Percentiles rank a stretch among this genome's conserved stretches.
These are phyloP conservation scores for Rachicladosporium sp. DNA, from an alignment of 2,329 filamentous ascomycete species.

Conservation along the genomic window DNA sequence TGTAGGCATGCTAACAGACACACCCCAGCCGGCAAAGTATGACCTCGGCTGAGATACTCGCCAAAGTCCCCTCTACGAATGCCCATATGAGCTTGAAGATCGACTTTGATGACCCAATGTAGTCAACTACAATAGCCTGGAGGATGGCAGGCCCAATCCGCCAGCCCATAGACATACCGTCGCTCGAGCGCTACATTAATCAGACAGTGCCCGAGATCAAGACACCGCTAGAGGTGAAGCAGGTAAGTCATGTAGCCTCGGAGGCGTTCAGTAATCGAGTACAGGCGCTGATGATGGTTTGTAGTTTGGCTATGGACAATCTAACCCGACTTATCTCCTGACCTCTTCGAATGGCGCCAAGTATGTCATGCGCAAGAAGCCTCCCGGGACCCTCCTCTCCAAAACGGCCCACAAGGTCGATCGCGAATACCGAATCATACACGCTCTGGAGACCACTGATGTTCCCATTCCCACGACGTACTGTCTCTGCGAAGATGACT, in stretches of 20 bases:
- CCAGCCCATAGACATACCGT: slow-evolving; percentile 75
- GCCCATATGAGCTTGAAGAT: too few species aligned
- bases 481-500: slow-evolving; percentile 72
- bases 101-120: too few species aligned
- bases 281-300: slow-evolving; percentile 2
- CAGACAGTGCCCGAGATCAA: slow-evolving; percentile 72
- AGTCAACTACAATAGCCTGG: too few species aligned
- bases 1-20: too few species aligned
- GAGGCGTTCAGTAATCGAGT: background rate
- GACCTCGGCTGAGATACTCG: too few species aligned
- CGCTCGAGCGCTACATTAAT: slow-evolving; percentile 67
- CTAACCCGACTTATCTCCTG: slow-evolving; percentile 91
- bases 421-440: slow-evolving; percentile 83
- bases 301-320: slow-evolving; percentile 93
- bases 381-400: slow-evolving; percentile 83
- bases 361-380: slow-evolving; percentile 94
- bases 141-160: slow-evolving; percentile 74
- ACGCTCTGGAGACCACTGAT: slow-evolving; percentile 64
- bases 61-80: too few species aligned
- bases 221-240: slow-evolving; percentile 74
- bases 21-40: too few species aligned
- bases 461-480: slow-evolving; percentile 78
- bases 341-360: slow-evolving; percentile 56
- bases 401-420: slow-evolving; percentile 94
- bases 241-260: slow-evolving; percentile 41